Percentiles rank a stretch among this genome's conserved stretches.
phyloP scores from a whole-genome alignment of 2,329 filamentous ascomycete genomes.

The Penicillium sp. region DNA sequence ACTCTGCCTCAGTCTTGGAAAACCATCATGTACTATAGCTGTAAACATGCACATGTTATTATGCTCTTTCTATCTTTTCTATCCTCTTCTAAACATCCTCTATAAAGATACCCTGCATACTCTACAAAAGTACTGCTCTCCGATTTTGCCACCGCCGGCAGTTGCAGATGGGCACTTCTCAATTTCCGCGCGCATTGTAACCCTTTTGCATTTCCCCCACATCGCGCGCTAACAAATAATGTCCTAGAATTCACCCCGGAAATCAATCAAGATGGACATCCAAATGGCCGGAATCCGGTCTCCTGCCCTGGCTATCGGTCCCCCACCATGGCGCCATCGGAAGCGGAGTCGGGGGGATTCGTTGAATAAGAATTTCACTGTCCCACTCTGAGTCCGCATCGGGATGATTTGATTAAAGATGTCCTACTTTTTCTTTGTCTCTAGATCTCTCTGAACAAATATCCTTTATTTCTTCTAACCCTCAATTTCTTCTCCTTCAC shows the following conservation, averaged over 20 bases:
- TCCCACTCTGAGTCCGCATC: constrained; percentile 3
- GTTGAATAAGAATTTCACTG: not conserved
- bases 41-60: constrained; percentile 25
- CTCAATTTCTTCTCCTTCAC: not conserved
- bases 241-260: not conserved
- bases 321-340: constrained; percentile 33
- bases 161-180: not conserved
- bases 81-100: too few relatives aligned
- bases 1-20: constrained; percentile 24
- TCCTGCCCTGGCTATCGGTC: too few relatives aligned
- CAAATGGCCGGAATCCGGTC: too few relatives aligned
- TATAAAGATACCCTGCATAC: too few relatives aligned
- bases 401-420: constrained; percentile 1
- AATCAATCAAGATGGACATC: too few relatives aligned
- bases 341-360: constrained; percentile 18
- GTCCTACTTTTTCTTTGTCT: not conserved
- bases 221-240: not conserved
- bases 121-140: too few relatives aligned
- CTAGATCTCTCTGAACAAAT: too few relatives aligned
- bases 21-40: constrained; percentile 29
- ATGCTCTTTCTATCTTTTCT: not conserved
- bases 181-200: not conserved
- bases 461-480: constrained; percentile 7
- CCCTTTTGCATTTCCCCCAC: not conserved
- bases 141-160: not conserved